Base-by-base conservation (phyloP, 176 grass and related monocot species). In the Echinochloa phyllopogon region DNA sequence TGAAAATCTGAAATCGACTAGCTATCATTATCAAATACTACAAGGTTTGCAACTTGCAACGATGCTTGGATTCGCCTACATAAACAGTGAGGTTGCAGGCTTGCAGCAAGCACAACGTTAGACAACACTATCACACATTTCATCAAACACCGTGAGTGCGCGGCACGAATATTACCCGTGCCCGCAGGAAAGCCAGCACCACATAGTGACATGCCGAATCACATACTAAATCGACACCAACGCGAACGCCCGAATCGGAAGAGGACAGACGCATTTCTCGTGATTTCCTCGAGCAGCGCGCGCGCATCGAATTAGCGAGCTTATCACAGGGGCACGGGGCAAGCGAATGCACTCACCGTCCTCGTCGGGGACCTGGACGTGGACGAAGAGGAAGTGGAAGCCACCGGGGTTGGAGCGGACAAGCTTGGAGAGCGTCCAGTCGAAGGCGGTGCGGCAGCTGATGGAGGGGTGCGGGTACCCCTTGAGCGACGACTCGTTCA, bases 401-500 rank as follows among this genome's bases (percentile, higher is more conserved):
- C 89, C 96, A 20, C 68, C 67, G 80, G 82, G 11, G 72, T 98
- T 98, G 87, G 91, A 95, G 68, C 89, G 96, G 56, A 98, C 84
- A 77, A 98, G 91, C 93, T 94, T 98, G 77, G 88, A 75, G 56
- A 98, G 87, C 59, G 88, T 98, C 96, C 93, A 96, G 64, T 95
- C 96, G 86, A 99, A 96, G 74, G 93, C 95, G 66, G 81, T 64
- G 79, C 95, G 76, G 87, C 91, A 88, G 83, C 92, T 93, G 83
- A 95, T 95, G 82, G 93, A 99, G 40, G 96, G 93, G 65, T 99
- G 87, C 72, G 91, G 96, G 80, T 99, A 99, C 3, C 96, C 89
- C 72, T 85, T 93, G 39, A 99, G 64, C 71, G 96, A 99, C 48
- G 96, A 98, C 69, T 95, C 87, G 84, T 98, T 98, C 80, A 98